Evolutionary conservation across 352 stramenopile genomes (phyloP), one percentile per base, ranked within the genome.

Genomic region (Albugo candida): DNA sequence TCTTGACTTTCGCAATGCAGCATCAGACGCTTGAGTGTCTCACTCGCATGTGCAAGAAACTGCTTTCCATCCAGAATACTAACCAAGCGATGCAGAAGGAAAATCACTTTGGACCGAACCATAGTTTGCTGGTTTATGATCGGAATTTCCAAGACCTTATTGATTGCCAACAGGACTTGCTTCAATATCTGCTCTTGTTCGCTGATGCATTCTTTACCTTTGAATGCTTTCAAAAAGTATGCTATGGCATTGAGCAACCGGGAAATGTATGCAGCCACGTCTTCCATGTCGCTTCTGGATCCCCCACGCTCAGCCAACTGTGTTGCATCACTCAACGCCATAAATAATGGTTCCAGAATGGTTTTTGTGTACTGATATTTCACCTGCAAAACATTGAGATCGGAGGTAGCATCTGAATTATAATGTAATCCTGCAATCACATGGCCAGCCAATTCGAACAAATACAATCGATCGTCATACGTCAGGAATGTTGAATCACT

Each of bases 391-490:
- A 61, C 59, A 27, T 71, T 62, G 0, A 54, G 49, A 24, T 19
- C 17, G 8, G 17, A 19, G 5, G 52, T 44, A 5, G 53, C 50
- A 16, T 48, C 52, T 6, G 49, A 41, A 18, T 48, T 36, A 11
- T 21, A 19, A 6, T 61, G 55, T 11, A 87, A 60, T 34, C 68
- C 76, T 36, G 75, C 69, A 35, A 93, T 84, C 21, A 93, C 67
- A 37, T 89, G 72, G 5, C 80, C 79, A 5, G 77, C 69, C 1
- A 91, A 62, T 53, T 93, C 77, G 49, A 91, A 93, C 13, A 93
- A 59, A 51, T 91, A 91, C 35, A 91, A 47, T 48, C 85, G 76
- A 47, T 91, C 77, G 24, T 85, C 73, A 40, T 73, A 69, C 0
- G 69, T 61, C 44, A 86, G 62, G 24, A 72, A 72, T 3, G 59